Evolutionary conservation across 306 rosid species (phyloP).

Genomic region (Quercus aquifolioides): DNA sequence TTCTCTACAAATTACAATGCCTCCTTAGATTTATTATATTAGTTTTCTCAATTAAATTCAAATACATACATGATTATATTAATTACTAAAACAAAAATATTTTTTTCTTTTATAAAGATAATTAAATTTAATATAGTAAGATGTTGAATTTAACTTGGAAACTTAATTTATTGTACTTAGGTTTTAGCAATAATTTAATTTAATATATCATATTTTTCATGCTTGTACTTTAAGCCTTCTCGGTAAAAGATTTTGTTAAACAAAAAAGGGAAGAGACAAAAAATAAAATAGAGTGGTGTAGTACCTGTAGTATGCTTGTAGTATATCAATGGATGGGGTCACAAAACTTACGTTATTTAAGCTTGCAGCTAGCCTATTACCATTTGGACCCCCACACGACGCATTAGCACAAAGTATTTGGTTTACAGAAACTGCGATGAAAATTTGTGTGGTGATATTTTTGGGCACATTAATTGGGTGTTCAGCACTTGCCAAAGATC

Average conservation of each 20-base stretch:
- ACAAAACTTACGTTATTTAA: constrained; percentile 36
- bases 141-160: too few relatives aligned
- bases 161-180: too few relatives aligned
- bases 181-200: too few relatives aligned
- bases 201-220: too few relatives aligned
- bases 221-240: too few relatives aligned
- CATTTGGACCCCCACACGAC: constrained; percentile 23
- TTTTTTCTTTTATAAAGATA: too few relatives aligned
- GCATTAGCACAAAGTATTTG: constrained; percentile 17
- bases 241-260: background rate
- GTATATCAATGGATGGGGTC: constrained; percentile 12
- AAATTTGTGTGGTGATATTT: constrained; percentile 10
- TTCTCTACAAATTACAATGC: too few relatives aligned
- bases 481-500: constrained; percentile 27
- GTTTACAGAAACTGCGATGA: constrained; percentile 28
- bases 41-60: too few relatives aligned
- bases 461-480: constrained; percentile 27
- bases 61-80: too few relatives aligned
- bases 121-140: too few relatives aligned
- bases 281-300: background rate
- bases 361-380: constrained; percentile 18
- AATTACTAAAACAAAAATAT: too few relatives aligned
- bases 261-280: background rate
- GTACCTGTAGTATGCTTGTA: constrained; percentile 38
- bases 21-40: too few relatives aligned